Evolutionary conservation across 805 yeast genomes (phyloP), one percentile per base, ranked within the genome.

Genomic region (Debaryomyces tyrocola): DNA sequence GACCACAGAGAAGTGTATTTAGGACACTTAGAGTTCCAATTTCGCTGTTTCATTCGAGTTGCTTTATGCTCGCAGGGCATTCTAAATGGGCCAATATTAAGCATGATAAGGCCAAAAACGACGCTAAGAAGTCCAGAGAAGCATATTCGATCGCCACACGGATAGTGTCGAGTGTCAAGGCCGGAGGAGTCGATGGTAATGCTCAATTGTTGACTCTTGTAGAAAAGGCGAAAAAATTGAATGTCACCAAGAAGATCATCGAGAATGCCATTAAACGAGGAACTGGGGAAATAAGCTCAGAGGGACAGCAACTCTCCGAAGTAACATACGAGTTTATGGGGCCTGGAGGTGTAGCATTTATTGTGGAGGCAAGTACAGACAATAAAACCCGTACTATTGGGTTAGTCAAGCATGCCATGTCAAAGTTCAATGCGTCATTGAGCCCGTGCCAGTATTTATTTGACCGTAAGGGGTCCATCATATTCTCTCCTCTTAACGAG

Each of bases 81-180:
- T 85, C 89, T 33, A 92, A 91, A 66, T 92, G 99, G 99, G 88
- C 95, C 37, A 89, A 87, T 40, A 92, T 94, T 55, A 87, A 90
- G 60, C 97, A 90, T 62, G 94, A 87, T 62, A 92, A 92, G 67
- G 96, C 96, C 45, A 88, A 89, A 52, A 90, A 90, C 59, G 99
- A 92, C 68, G 87, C 90, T 17, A 82, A 78, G 48, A 84, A 81
- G 63, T 84, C 89, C 48, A 78, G 82, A 46, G 73, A 82, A 24
- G 83, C 89, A 4, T 85, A 84, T 56, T 81, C 83, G 54, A 73
- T 87, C 58, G 85, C 97, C 5, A 78, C 82, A 38, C 78, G 82
- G 56, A 87, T 92, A 48, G 82, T 87, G 12, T 75, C 87, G 36
- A 86, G 94, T 39, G 92, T 89, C 0, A 83, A 82, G 51, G 78